A percentile compares a stretch with the other conserved stretches of the same genome.
phyloP scores from a whole-genome alignment of 805 yeast species.

The Candida boleticola region DNA sequence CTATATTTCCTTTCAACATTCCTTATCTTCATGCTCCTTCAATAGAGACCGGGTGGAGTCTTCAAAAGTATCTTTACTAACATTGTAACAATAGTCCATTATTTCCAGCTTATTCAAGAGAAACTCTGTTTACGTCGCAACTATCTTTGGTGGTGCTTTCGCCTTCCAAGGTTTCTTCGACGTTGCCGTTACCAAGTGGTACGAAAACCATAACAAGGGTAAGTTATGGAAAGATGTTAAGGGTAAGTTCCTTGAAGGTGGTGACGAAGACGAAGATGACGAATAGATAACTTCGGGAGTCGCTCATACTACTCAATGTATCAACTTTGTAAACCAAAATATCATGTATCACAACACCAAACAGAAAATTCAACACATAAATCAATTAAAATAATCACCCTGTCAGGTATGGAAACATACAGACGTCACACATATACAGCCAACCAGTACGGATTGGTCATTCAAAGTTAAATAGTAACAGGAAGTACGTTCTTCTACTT shows the following conservation, averaged over 20 bases:
- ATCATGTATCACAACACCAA: no score
- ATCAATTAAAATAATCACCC: no score
- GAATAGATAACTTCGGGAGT: constrained; percentile 29
- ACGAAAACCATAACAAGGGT: constrained; percentile 77
- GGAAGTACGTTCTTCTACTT: neutral
- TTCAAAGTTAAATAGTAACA: no score
- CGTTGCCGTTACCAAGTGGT: constrained; percentile 63
- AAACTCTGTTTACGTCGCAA: constrained; percentile 83
- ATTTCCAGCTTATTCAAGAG: constrained; percentile 59
- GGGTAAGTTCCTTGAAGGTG: constrained; percentile 53
- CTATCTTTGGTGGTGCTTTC: constrained; percentile 81
- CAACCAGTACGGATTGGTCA: no score
- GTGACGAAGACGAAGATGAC: constrained; percentile 51
- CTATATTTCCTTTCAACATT: neutral
- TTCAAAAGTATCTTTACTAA: constrained; percentile 9
- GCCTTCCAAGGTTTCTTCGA: constrained; percentile 80
- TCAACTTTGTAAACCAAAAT: no score
- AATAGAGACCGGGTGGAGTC: no score
- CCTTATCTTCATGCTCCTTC: no score
- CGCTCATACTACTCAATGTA: no score
- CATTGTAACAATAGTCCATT: constrained; percentile 9
- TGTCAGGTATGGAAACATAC: no score
- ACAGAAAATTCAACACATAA: no score
- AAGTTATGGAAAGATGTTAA: constrained; percentile 84
- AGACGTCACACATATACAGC: no score